phyloP scores from a whole-genome alignment of 257 asterid species.

The Solanum microdontum region DNA sequence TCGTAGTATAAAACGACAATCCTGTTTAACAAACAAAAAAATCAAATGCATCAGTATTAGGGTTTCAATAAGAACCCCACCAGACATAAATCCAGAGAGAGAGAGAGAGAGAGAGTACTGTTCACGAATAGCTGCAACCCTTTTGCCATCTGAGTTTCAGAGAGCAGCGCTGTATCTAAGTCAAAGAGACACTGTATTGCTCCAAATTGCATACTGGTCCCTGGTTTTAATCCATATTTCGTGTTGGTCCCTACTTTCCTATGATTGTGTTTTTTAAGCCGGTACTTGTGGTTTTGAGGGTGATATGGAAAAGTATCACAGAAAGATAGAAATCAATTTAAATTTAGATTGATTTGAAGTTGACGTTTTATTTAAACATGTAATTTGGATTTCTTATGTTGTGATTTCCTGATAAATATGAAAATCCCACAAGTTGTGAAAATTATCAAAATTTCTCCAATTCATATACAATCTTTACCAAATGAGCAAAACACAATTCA shows the following conservation, averaged over 20 bases:
- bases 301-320: neutral
- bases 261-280: neutral
- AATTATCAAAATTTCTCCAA: no score
- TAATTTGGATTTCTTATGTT: no score
- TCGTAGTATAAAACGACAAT: constrained; percentile 60
- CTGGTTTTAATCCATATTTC: neutral
- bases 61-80: neutral
- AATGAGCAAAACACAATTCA: no score
- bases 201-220: neutral
- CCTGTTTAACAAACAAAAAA: constrained; percentile 18
- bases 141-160: constrained; percentile 28
- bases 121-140: constrained; percentile 48
- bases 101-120: constrained; percentile 18
- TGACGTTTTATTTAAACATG: no score
- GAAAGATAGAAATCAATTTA: neutral
- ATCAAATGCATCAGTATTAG: neutral
- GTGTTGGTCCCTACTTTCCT: neutral
- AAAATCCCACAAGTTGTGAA: no score
- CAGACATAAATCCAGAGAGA: neutral
- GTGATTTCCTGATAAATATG: no score
- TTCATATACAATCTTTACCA: no score
- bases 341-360: neutral
- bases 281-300: no score
- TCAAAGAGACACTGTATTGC: neutral
- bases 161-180: neutral